Evolutionary conservation across 148 eudicot genomes (phyloP).

Genomic region (Rhododendron ferrugineum): DNA sequence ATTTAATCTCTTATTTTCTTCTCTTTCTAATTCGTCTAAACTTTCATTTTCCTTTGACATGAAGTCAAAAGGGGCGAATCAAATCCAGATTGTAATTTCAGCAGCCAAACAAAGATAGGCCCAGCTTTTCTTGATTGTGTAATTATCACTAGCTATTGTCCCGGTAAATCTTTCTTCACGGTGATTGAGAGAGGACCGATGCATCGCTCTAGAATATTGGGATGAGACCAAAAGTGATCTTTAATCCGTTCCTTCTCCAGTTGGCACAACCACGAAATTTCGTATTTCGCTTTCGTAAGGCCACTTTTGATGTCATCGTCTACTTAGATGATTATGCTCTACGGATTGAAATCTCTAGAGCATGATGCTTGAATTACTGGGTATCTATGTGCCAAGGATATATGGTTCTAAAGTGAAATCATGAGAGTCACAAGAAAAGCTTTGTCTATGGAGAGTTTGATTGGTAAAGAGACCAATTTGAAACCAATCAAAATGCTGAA

Average conservation of each 20-base stretch:
- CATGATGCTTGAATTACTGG: constrained; percentile 12
- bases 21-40: background rate
- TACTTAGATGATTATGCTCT: constrained; percentile 5
- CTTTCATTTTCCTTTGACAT: background rate
- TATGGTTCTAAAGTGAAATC: constrained; percentile 10
- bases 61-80: constrained; percentile 13
- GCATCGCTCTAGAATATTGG: background rate
- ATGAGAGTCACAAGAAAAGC: constrained; percentile 8
- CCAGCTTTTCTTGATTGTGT: background rate
- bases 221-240: constrained; percentile 9
- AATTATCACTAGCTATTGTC: background rate
- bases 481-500: constrained; percentile 10
- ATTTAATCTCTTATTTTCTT: background rate
- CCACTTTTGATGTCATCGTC: constrained; percentile 12
- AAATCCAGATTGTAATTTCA: constrained; percentile 9
- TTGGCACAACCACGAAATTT: background rate
- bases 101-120: background rate
- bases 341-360: constrained; percentile 8
- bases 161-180: background rate
- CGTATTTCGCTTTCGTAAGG: background rate
- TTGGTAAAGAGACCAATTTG: background rate
- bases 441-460: background rate
- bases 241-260: constrained; percentile 8
- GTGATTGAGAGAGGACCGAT: background rate
- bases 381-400: constrained; percentile 1